A percentile compares a stretch with the other conserved stretches of the same genome.
phyloP scores from a whole-genome alignment of 1,284 basidiomycete genomes.

The Rhodotorula sp. region DNA sequence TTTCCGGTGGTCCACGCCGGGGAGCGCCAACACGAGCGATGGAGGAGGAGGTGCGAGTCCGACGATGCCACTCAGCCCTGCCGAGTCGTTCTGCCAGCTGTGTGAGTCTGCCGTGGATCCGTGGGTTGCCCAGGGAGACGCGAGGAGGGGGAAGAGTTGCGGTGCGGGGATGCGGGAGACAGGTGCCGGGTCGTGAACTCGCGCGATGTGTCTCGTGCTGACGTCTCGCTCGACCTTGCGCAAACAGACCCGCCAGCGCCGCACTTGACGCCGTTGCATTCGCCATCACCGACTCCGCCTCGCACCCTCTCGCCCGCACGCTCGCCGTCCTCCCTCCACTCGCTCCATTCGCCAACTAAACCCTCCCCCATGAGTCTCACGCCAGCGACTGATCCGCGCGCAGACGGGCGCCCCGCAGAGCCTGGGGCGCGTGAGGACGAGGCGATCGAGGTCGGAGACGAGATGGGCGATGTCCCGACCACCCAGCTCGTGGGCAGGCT shows the following conservation, averaged over 20 bases:
- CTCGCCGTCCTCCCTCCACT: neutral
- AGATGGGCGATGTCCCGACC: constrained; percentile 11
- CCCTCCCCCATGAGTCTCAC: neutral
- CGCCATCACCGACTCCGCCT: constrained; percentile 13
- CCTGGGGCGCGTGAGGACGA: neutral
- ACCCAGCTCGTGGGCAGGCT: constrained; percentile 31
- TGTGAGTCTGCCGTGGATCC: neutral
- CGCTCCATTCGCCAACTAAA: neutral
- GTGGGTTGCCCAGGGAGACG: no score
- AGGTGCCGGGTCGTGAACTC: no score
- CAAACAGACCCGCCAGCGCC: constrained; percentile 29
- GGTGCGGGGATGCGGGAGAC: neutral
- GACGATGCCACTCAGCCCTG: constrained; percentile 1
- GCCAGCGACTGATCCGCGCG: neutral
- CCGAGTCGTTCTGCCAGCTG: constrained; percentile 16
- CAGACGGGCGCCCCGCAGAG: no score
- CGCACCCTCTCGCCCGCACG: constrained; percentile 9
- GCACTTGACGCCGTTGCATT: constrained; percentile 20
- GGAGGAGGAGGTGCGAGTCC: neutral
- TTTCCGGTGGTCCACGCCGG: constrained; percentile 2
- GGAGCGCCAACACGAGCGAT: neutral
- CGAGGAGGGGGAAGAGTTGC: neutral
- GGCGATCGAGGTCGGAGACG: neutral
- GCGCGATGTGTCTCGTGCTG: neutral
- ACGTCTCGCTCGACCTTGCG: neutral